phyloP scores from a whole-genome alignment of 345 rosid species.

The Aegle marmelos region DNA sequence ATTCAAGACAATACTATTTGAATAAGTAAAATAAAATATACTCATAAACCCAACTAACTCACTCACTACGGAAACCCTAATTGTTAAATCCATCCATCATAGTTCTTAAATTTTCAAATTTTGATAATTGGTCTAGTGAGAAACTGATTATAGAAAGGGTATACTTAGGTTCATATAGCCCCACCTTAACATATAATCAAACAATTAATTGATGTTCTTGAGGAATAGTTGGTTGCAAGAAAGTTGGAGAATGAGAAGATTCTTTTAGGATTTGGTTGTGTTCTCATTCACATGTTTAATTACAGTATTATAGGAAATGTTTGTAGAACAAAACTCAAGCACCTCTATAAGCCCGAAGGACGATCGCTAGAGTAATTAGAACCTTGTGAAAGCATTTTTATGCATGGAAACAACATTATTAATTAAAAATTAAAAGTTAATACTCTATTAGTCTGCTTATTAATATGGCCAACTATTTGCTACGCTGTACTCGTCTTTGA shows the following conservation, averaged over 20 bases:
- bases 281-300: constrained; percentile 14
- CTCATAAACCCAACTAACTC: neutral
- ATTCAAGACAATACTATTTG: neutral
- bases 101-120: neutral
- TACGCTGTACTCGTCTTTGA: constrained; percentile 21
- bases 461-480: constrained; percentile 13
- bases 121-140: neutral
- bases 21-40: too few relatives aligned
- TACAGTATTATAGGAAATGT: neutral
- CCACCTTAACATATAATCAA: neutral
- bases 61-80: neutral
- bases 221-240: constrained; percentile 28
- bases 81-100: neutral
- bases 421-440: neutral
- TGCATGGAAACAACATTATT: neutral
- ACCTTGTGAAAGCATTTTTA: neutral
- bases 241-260: constrained; percentile 39
- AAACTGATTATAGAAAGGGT: neutral
- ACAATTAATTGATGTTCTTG: neutral
- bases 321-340: neutral
- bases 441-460: neutral
- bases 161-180: neutral
- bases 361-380: neutral
- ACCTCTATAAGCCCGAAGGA: neutral
- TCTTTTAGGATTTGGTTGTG: constrained; percentile 23